phyloP scores from a whole-genome alignment of 1,284 basidiomycete genomes.

The Cerioporus squamosus region DNA sequence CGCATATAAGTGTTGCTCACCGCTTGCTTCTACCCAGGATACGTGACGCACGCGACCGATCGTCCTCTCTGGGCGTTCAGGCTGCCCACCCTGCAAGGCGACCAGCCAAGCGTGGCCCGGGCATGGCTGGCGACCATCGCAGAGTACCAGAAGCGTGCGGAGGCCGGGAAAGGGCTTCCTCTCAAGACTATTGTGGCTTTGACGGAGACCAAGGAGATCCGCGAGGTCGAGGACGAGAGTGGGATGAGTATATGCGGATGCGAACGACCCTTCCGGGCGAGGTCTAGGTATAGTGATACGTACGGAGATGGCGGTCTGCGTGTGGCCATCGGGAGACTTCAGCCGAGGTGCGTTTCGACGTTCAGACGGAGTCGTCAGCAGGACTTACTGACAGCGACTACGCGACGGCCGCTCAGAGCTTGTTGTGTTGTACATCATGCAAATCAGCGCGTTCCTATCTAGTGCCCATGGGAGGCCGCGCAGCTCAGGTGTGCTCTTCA shows the following conservation, averaged over 20 bases:
- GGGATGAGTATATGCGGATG: constrained; percentile 47
- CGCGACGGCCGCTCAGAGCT: too few species aligned
- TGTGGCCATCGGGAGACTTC: too few species aligned
- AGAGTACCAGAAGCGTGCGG: constrained; percentile 43
- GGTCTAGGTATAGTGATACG: neutral
- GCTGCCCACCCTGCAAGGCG: constrained; percentile 42
- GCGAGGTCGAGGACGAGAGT: constrained; percentile 58
- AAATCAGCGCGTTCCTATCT: too few species aligned
- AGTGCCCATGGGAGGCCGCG: too few species aligned
- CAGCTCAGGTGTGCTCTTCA: neutral
- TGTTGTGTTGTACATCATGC: too few species aligned
- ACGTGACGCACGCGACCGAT: constrained; percentile 74
- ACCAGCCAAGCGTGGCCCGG: constrained; percentile 51
- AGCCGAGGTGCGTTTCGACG: neutral
- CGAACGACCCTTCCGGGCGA: constrained; percentile 21
- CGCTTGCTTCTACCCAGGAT: constrained; percentile 52
- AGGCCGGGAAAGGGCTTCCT: constrained; percentile 36
- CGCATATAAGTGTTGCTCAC: constrained; percentile 11
- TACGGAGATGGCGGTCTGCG: too few species aligned
- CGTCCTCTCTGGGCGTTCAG: constrained; percentile 51
- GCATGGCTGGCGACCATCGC: constrained; percentile 55
- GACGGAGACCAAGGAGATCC: constrained; percentile 51
- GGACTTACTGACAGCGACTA: neutral
- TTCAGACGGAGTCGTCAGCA: neutral
- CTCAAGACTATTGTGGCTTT: constrained; percentile 53